Evolutionary conservation across 2,329 filamentous ascomycete species (phyloP).

Genomic region (Teratosphaeria nubilosa): DNA sequence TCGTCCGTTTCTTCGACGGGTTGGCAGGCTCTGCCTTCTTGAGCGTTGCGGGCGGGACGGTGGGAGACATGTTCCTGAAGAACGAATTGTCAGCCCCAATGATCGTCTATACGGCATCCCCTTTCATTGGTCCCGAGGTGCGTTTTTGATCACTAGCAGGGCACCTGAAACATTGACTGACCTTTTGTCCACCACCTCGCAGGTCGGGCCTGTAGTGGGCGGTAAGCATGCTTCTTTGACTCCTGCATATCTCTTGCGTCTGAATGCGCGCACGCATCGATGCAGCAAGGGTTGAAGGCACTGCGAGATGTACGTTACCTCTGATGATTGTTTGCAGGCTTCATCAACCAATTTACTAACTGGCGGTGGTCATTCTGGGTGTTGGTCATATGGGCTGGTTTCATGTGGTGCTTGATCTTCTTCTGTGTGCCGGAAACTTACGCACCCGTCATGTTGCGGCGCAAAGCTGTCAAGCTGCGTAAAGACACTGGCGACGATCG

Average conservation of each 20-base stretch:
- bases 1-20: constrained; percentile 68
- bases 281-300: background rate
- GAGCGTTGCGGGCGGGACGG: constrained; percentile 70
- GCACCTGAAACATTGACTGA: background rate
- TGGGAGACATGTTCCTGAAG: constrained; percentile 66
- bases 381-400: constrained; percentile 69
- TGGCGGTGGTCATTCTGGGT: constrained; percentile 83
- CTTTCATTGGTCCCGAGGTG: constrained; percentile 47
- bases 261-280: background rate
- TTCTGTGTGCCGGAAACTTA: constrained; percentile 82
- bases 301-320: background rate
- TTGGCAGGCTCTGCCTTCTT: constrained; percentile 54
- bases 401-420: constrained; percentile 53
- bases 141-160: constrained; percentile 19
- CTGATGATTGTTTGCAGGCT: constrained; percentile 51
- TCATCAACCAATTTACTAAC: constrained; percentile 64
- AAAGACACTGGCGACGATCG: constrained; percentile 66
- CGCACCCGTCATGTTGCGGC: constrained; percentile 57
- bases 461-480: constrained; percentile 60
- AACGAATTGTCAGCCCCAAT: constrained; percentile 67
- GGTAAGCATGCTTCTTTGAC: background rate
- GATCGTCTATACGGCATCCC: constrained; percentile 59
- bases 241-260: background rate
- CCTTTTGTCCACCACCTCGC: background rate
- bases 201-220: background rate